phyloP scores from a whole-genome alignment of 1,139 yeast genomes.

The Maudiozyma humilis region DNA sequence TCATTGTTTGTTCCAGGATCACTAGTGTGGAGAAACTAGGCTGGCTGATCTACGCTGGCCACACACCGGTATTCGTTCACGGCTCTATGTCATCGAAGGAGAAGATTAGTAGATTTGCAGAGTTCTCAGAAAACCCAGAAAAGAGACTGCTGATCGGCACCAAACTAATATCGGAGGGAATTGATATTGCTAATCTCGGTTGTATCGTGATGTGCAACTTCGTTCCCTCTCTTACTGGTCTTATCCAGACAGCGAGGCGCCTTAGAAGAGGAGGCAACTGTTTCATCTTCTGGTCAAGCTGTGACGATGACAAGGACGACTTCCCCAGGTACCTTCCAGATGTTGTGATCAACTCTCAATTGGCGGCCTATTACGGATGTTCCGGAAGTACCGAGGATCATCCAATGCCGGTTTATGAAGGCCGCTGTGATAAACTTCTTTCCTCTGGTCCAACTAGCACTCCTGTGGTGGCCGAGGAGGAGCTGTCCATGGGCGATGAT shows the following conservation, averaged over 20 bases:
- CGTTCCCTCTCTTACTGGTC: neutral
- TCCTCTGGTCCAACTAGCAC: too few species aligned
- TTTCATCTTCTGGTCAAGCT: neutral
- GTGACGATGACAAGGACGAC: neutral
- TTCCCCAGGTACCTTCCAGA: neutral
- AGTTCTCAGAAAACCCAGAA: neutral
- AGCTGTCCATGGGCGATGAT: too few species aligned
- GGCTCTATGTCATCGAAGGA: neutral
- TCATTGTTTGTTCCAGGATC: neutral
- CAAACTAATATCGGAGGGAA: neutral
- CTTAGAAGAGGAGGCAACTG: neutral
- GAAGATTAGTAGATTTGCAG: neutral
- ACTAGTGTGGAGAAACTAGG: neutral
- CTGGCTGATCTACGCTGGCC: neutral
- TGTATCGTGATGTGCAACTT: neutral
- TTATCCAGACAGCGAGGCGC: neutral
- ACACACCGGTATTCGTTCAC: neutral
- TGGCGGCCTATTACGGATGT: too few species aligned
- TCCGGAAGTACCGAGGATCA: too few species aligned
- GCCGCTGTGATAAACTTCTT: too few species aligned
- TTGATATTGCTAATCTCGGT: neutral
- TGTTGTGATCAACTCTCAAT: neutral
- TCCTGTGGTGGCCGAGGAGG: too few species aligned
- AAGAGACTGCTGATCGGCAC: neutral
- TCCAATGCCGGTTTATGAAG: too few species aligned